Percentiles rank a stretch among this genome's conserved stretches.
Conservation (phyloP, 2,329 filamentous ascomycete species). For the Trichophyton schoenleinii region DNA sequence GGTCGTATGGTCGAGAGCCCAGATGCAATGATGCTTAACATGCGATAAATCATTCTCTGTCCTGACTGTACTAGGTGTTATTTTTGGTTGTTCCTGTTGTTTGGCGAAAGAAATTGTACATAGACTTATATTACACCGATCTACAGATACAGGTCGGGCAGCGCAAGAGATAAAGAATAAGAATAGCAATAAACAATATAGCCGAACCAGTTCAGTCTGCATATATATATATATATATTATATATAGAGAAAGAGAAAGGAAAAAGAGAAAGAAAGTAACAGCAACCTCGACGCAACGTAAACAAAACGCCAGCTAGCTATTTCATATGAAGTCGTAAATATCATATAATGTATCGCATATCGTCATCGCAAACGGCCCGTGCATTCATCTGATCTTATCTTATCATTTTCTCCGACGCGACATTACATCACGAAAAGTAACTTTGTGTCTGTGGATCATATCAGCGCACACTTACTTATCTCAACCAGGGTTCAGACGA, state of each 20-base stretch:
- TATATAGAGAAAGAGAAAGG: no score
- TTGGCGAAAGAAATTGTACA: conserved; percentile 4
- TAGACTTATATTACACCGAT: conserved; percentile 3
- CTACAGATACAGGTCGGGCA: not conserved
- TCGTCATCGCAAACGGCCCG: not conserved
- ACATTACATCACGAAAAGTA: conserved; percentile 6
- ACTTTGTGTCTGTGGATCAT: conserved; percentile 6
- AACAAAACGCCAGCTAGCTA: not conserved
- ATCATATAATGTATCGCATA: not conserved
- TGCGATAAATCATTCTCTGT: not conserved
- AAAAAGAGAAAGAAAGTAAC: no score
- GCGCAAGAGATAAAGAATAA: not conserved
- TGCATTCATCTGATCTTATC: conserved; percentile 9
- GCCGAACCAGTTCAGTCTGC: not conserved
- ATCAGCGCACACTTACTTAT: not conserved
- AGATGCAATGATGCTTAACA: conserved; percentile 66
- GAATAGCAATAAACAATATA: conserved; percentile 1
- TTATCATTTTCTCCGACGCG: not conserved
- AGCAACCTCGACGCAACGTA: not conserved
- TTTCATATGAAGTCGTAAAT: not conserved
- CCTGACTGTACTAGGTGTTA: not conserved
- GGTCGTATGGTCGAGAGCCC: conserved; percentile 69
- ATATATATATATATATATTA: not conserved
- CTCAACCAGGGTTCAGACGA: not conserved
- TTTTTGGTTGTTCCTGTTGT: not conserved